A percentile compares a stretch with the other conserved stretches of the same genome.
Evolutionary conservation across 2,329 filamentous ascomycete species (phyloP).

Genomic region (Phialemonium atrogriseum): DNA sequence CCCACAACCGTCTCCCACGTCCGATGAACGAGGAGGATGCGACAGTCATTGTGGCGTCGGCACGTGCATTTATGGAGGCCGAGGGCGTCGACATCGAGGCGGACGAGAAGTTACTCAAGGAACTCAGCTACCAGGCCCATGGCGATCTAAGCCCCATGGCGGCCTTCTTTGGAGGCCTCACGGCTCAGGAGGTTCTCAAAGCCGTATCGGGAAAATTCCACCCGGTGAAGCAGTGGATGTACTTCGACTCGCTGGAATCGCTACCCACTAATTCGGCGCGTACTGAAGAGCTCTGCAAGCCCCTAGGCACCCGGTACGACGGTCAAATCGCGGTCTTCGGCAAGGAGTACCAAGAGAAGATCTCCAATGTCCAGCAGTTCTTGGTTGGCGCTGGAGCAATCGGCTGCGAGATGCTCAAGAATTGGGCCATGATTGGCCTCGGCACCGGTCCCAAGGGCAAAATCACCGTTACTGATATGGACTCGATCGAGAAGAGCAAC

Average conservation of each 20-base stretch:
- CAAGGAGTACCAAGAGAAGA: conserved; percentile 86
- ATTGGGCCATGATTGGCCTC: conserved; percentile 98
- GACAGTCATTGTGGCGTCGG: conserved; percentile 63
- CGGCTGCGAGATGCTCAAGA: conserved; percentile 98
- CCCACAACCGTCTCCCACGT: conserved; percentile 66
- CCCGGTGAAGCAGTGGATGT: conserved; percentile 92
- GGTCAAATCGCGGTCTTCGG: conserved; percentile 97
- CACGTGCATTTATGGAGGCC: conserved; percentile 64
- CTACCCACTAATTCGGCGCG: conserved; percentile 67
- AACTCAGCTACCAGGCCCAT: conserved; percentile 87
- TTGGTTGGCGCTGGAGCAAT: conserved; percentile 94
- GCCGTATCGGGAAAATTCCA: conserved; percentile 96
- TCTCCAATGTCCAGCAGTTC: conserved; percentile 85
- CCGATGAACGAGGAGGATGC: conserved; percentile 84
- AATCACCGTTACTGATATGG: conserved; percentile 94
- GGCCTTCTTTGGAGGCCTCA: conserved; percentile 87
- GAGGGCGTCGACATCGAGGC: conserved; percentile 75
- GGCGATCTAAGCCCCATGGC: conserved; percentile 90
- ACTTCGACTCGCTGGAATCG: conserved; percentile 97
- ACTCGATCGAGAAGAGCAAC: conserved; percentile 98
- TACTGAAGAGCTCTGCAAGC: conserved; percentile 82
- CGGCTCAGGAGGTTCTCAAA: conserved; percentile 92
- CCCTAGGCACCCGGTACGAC: conserved; percentile 79
- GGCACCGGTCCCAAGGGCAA: conserved; percentile 80
- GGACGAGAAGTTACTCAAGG: conserved; percentile 85